Percentiles rank a stretch among this genome's conserved stretches.
These are phyloP conservation scores for Fusarium coicis DNA, from an alignment of 2,329 filamentous ascomycete genomes.

Conservation along the genomic window DNA sequence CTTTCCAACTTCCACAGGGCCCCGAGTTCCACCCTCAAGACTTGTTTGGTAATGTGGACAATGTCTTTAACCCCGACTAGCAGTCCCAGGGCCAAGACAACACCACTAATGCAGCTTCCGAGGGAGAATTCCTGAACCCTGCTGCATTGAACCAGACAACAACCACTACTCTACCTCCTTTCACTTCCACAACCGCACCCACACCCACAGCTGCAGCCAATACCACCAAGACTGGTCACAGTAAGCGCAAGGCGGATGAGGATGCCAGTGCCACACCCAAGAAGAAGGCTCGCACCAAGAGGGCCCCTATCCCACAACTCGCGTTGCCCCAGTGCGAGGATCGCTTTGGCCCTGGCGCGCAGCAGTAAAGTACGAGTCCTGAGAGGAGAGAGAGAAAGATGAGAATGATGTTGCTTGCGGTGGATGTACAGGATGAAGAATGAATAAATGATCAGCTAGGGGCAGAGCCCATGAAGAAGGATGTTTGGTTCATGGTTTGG, in stretches of 20 bases:
- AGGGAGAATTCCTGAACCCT: neutral
- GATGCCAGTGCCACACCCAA: neutral
- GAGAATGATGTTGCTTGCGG: neutral
- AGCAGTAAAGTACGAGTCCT: neutral
- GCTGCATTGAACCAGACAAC: neutral
- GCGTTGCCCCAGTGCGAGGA: neutral
- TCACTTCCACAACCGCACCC: too few species aligned
- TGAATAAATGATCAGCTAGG: neutral
- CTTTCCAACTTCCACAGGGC: neutral
- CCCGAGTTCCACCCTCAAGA: neutral
- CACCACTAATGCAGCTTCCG: neutral
- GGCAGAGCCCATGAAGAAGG: neutral
- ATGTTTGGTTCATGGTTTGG: neutral
- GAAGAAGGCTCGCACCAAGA: constrained; percentile 15
- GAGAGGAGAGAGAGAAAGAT: neutral
- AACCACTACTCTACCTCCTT: too few species aligned
- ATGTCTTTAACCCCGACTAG: neutral
- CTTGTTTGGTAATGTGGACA: neutral
- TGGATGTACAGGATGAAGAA: neutral
- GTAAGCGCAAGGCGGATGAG: constrained; percentile 15
- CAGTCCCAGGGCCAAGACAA: neutral
- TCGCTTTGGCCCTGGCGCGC: neutral
- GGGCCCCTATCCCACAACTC: neutral
- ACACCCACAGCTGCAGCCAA: neutral
- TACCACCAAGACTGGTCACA: neutral